These are phyloP conservation scores for Teratosphaeria viscida DNA, from an alignment of 2,329 filamentous ascomycete genomes.

Conservation along the genomic window DNA sequence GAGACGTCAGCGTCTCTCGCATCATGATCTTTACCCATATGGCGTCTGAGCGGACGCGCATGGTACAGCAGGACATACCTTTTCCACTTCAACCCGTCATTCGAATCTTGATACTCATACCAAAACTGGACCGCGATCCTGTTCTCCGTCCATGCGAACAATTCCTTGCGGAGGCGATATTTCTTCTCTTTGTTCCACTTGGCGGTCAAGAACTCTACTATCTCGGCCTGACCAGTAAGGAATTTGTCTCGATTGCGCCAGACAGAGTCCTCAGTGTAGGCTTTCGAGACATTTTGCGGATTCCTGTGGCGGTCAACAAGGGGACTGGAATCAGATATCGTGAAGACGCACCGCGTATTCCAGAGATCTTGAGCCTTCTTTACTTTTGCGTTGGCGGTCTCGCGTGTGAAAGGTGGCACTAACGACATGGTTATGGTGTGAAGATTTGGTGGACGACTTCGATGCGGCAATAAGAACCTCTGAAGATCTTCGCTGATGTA, in stretches of 20 bases:
- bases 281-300: constrained; percentile 54
- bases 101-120: constrained; percentile 67
- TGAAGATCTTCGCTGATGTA: background rate
- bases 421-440: constrained; percentile 29
- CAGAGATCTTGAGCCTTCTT: constrained; percentile 75
- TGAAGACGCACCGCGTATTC: constrained; percentile 56
- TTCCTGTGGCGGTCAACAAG: constrained; percentile 37
- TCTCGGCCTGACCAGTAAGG: constrained; percentile 55
- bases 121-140: constrained; percentile 73
- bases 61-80: constrained; percentile 27
- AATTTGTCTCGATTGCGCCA: constrained; percentile 73
- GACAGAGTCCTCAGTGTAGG: constrained; percentile 64
- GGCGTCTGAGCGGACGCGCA: background rate
- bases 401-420: constrained; percentile 63
- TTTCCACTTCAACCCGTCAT: constrained; percentile 63
- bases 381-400: constrained; percentile 64
- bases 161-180: constrained; percentile 70
- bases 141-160: constrained; percentile 66
- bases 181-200: constrained; percentile 66
- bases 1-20: background rate
- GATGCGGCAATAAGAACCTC: background rate
- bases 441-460: background rate
- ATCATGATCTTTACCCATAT: background rate
- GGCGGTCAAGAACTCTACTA: constrained; percentile 55
- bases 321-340: background rate